A percentile compares a stretch with the other conserved stretches of the same genome.
These are phyloP conservation scores for Sphenostylis stenocarpa DNA, from an alignment of 306 rosid species.

Conservation along the genomic window DNA sequence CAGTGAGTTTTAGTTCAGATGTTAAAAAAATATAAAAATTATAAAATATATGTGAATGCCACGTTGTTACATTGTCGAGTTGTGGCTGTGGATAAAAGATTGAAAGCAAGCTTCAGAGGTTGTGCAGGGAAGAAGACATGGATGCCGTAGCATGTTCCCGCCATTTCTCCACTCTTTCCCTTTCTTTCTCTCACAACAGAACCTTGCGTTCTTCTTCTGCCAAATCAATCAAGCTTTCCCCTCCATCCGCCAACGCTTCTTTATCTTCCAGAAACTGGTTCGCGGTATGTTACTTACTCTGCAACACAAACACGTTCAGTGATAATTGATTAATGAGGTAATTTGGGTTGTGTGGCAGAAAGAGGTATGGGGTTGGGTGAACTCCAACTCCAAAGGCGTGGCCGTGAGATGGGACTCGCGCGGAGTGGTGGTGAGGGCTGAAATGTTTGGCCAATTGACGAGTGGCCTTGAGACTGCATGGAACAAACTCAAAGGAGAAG, in stretches of 20 bases:
- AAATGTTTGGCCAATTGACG: constrained; percentile 94
- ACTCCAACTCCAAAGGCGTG: constrained; percentile 62
- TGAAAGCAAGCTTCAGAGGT: background rate
- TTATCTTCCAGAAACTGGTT: constrained; percentile 68
- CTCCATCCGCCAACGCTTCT: constrained; percentile 50
- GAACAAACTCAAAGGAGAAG: constrained; percentile 98
- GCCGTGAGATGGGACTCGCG: constrained; percentile 44
- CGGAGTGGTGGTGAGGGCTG: constrained; percentile 72
- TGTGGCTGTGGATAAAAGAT: constrained; percentile 43
- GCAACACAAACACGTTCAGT: background rate
- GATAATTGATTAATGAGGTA: background rate
- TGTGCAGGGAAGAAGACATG: constrained; percentile 43
- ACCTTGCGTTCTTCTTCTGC: constrained; percentile 11
- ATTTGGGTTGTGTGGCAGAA: constrained; percentile 47
- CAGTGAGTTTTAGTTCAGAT: no score
- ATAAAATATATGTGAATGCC: background rate
- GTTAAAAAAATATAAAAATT: no score
- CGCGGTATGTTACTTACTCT: constrained; percentile 43
- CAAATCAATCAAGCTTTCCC: constrained; percentile 41
- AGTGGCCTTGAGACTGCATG: constrained; percentile 93
- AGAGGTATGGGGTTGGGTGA: constrained; percentile 86
- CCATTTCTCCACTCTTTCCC: constrained; percentile 56
- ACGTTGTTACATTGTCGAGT: background rate
- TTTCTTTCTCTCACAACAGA: constrained; percentile 35
- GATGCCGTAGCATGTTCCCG: constrained; percentile 77